Evolutionary conservation across 768 basidiomycete species (phyloP).

Genomic region (Collybiopsis confluens): DNA sequence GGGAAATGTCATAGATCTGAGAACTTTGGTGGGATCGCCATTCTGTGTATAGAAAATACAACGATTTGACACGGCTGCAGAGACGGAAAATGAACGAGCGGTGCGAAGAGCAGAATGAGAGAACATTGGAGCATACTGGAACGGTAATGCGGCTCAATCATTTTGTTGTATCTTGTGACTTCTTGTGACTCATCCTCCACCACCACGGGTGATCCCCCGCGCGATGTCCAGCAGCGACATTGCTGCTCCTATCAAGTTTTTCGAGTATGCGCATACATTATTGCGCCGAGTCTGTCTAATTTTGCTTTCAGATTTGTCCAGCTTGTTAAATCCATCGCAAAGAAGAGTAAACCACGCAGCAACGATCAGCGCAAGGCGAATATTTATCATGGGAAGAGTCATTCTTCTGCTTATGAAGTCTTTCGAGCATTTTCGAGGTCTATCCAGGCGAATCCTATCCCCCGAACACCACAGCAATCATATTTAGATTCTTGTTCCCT

Average conservation of each 20-base stretch:
- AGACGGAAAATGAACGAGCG: slow-evolving; percentile 24
- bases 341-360: slow-evolving; percentile 19
- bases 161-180: not conserved
- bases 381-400: slow-evolving; percentile 17
- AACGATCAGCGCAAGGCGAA: slow-evolving; percentile 16
- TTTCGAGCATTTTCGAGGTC: slow-evolving; percentile 40
- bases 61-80: slow-evolving; percentile 36
- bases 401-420: slow-evolving; percentile 35
- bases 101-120: too few species aligned
- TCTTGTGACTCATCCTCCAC: slow-evolving; percentile 1
- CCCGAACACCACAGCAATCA: slow-evolving; percentile 49
- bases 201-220: not conserved
- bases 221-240: not conserved
- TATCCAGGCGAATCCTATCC: slow-evolving; percentile 42
- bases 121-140: not conserved
- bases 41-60: slow-evolving; percentile 60
- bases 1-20: slow-evolving; percentile 49
- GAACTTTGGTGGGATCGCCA: slow-evolving; percentile 61
- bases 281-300: too few species aligned
- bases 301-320: slow-evolving; percentile 39
- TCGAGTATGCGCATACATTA: not conserved
- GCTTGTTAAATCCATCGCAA: slow-evolving; percentile 42
- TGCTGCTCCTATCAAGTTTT: not conserved
- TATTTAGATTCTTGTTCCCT: slow-evolving; percentile 81
- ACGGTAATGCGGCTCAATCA: not conserved